phyloP scores from a whole-genome alignment of 2,329 filamentous ascomycete genomes.

The Nemania diffusa region DNA sequence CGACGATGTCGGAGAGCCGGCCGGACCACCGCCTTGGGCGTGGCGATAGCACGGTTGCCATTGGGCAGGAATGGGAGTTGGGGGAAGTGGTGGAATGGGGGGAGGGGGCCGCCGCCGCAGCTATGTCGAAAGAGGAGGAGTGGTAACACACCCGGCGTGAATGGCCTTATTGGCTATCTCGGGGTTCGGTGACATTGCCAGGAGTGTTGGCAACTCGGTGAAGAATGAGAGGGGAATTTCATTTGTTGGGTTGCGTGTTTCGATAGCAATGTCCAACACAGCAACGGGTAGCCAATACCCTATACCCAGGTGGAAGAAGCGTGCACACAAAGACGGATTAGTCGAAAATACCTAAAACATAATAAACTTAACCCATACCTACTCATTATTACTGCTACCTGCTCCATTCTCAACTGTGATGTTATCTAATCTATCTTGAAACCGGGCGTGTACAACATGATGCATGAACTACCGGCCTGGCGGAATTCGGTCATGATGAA shows the following conservation, averaged over 20 bases:
- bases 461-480: slow-evolving; percentile 23
- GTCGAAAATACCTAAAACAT: slow-evolving; percentile 18
- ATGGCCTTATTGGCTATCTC: slow-evolving; percentile 28
- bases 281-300: slow-evolving; percentile 13
- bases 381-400: not conserved
- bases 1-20: slow-evolving; percentile 31
- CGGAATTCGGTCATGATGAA: slow-evolving; percentile 2
- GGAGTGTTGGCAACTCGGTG: slow-evolving; percentile 25
- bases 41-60: slow-evolving; percentile 18
- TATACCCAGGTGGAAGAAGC: slow-evolving; percentile 12
- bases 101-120: too few species aligned
- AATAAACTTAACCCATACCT: slow-evolving; percentile 6
- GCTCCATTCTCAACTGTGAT: not conserved
- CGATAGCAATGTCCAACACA: slow-evolving; percentile 5
- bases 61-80: slow-evolving; percentile 34
- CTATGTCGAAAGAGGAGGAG: slow-evolving; percentile 7
- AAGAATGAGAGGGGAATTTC: slow-evolving; percentile 11
- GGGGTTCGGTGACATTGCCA: slow-evolving; percentile 16
- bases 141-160: slow-evolving; percentile 19
- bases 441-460: not conserved
- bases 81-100: not conserved
- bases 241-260: not conserved
- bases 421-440: not conserved
- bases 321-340: slow-evolving; percentile 21
- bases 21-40: slow-evolving; percentile 30